A percentile compares a stretch with the other conserved stretches of the same genome.
phyloP scores from a whole-genome alignment of 441 rosid species.

The Geranium incanum region DNA sequence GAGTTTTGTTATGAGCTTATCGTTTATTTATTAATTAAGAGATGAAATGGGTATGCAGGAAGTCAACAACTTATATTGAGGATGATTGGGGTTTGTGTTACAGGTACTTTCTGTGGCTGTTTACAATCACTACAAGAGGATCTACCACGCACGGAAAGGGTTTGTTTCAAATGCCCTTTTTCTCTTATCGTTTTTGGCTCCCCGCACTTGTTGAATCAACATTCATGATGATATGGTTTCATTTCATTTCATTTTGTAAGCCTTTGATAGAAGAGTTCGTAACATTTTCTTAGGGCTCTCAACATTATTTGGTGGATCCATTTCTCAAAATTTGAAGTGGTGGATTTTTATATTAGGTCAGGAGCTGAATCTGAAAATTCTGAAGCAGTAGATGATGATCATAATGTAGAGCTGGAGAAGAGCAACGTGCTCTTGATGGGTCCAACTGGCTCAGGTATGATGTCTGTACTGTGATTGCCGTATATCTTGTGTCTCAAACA shows the following conservation, averaged over 20 bases:
- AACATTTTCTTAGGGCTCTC: not conserved
- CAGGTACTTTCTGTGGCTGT: conserved; percentile 95
- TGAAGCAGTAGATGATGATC: conserved; percentile 48
- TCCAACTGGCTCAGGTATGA: conserved; percentile 89
- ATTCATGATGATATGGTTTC: not conserved
- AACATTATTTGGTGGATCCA: not conserved
- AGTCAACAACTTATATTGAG: not conserved
- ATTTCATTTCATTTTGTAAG: not conserved
- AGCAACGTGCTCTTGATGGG: conserved; percentile 95
- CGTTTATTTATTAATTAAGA: too few species aligned
- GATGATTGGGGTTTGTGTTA: conserved; percentile 13
- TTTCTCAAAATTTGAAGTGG: conserved; percentile 27
- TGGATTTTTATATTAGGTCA: conserved; percentile 61
- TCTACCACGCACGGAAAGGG: conserved; percentile 63
- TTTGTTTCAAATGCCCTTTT: conserved; percentile 35
- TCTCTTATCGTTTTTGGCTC: conserved; percentile 2
- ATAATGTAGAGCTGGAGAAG: conserved; percentile 81
- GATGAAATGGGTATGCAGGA: too few species aligned
- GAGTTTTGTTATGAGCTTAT: too few species aligned
- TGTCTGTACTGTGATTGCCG: conserved; percentile 13
- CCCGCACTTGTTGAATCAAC: conserved; percentile 7
- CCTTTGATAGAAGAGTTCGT: not conserved
- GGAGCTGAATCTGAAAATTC: conserved; percentile 47
- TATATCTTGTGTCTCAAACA: conserved; percentile 2
- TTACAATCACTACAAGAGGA: conserved; percentile 89